Percentiles rank a stretch among this genome's conserved stretches.
Conservation (phyloP, 768 basidiomycete species). For the Suillus plorans region DNA sequence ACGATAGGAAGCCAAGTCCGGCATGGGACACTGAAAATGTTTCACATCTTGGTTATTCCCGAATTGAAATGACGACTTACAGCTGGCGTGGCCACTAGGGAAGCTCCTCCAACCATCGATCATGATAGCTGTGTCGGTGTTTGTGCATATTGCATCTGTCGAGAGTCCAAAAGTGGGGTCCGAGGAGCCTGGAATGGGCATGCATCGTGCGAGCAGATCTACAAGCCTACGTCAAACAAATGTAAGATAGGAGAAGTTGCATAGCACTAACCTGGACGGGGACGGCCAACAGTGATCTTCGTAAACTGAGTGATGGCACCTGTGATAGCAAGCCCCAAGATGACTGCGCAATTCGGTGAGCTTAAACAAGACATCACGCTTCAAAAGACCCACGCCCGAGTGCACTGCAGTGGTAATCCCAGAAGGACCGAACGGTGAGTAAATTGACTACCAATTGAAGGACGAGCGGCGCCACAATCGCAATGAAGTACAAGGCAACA, state of each 20-base stretch:
- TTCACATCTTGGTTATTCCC: neutral
- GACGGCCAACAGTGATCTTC: slow-evolving; percentile 87
- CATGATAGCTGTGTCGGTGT: slow-evolving; percentile 54
- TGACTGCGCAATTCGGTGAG: slow-evolving; percentile 40
- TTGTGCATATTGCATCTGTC: slow-evolving; percentile 78
- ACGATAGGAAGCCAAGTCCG: slow-evolving; percentile 84
- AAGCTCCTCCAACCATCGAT: slow-evolving; percentile 91
- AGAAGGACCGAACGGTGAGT: slow-evolving; percentile 75
- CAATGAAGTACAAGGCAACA: slow-evolving; percentile 51
- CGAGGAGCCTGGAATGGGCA: slow-evolving; percentile 58
- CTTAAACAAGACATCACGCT: slow-evolving; percentile 28
- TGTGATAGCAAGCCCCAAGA: slow-evolving; percentile 73
- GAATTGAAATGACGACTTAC: slow-evolving; percentile 41
- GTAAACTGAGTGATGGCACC: slow-evolving; percentile 81
- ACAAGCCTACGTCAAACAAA: neutral
- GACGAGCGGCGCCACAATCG: slow-evolving; percentile 63
- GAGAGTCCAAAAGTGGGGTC: slow-evolving; percentile 76
- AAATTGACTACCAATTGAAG: slow-evolving; percentile 70
- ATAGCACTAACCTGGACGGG: slow-evolving; percentile 66
- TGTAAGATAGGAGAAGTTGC: neutral
- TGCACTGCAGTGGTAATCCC: slow-evolving; percentile 80
- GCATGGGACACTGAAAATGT: slow-evolving; percentile 77
- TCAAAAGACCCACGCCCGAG: slow-evolving; percentile 39
- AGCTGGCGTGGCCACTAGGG: slow-evolving; percentile 86
- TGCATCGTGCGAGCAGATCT: slow-evolving; percentile 48